Evolutionary conservation across 495 filamentous ascomycete genomes (phyloP), one percentile per base, ranked within the genome.

Genomic region (Xylaria intraflava): DNA sequence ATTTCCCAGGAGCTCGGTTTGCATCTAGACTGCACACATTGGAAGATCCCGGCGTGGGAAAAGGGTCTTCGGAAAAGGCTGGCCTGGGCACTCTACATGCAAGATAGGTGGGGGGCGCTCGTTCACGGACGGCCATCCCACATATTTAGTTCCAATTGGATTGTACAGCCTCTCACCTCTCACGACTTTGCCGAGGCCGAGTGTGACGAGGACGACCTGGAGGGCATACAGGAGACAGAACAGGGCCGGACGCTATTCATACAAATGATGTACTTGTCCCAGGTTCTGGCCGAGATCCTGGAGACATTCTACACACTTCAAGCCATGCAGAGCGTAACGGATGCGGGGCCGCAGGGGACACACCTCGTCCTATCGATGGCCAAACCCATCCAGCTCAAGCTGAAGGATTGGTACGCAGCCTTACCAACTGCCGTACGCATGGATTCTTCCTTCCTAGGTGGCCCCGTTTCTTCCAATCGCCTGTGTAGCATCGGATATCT

Each of bases 101-200:
- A 94, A 62, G 90, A 96, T 62, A 95, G 93, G 72, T 96, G 90
- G 90, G 86, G 86, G 33, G 85, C 87, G 23, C 71, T 96, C n/a
- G 82, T 90, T 22, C 83, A 90, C 59, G 89, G 90, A 20, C 83
- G 89, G 8, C 90, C 90, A 2, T 89, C 89, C 8, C 90, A 90
- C 62, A 89, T 90, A 58, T 85, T 85, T 51, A 72, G 78, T 33
- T 80, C 84, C 33, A 90, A 95, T 66, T 95, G 89, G 89, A 88
- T 84, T 19, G 90, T 95, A 8, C 80, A 81, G 53, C 70, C 78
- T 14, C 72, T 93, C 36, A 78, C 75, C 14, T 72, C 78, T 24
- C 78, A 80, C 22, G 89, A 95, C 66, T 92, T 92, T 59, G 77
- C 84, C 7, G 86, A 89, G 57, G 75, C 76, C 57, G 75, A 78